phyloP scores from a whole-genome alignment of 1,139 yeast genomes.

The Blastobotrys malaysiensis region DNA sequence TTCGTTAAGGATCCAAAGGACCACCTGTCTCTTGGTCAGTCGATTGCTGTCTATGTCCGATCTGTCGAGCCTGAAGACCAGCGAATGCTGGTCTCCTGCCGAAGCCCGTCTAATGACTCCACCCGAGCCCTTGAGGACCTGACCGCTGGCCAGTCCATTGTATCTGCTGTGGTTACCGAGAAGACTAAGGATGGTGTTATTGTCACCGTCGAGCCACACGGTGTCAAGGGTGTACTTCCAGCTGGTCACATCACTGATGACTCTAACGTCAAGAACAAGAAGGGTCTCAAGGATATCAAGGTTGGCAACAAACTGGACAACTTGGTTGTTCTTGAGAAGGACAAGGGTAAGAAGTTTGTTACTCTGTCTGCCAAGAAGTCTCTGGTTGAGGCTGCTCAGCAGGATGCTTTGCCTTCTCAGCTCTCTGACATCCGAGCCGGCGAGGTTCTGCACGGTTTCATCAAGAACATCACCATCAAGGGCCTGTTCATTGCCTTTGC shows the following conservation, averaged over 20 bases:
- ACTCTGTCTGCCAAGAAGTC: conserved; percentile 62
- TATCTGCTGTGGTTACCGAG: conserved; percentile 61
- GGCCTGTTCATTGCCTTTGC: conserved; percentile 86
- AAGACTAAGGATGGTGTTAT: conserved; percentile 61
- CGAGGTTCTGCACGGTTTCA: conserved; percentile 51
- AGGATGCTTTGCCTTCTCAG: conserved; percentile 48
- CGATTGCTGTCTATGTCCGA: conserved; percentile 65
- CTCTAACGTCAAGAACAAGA: conserved; percentile 79
- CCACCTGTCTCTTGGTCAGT: conserved; percentile 77
- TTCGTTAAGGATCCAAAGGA: conserved; percentile 73
- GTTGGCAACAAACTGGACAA: conserved; percentile 64
- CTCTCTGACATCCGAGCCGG: conserved; percentile 58
- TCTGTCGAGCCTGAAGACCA: conserved; percentile 50
- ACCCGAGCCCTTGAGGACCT: conserved; percentile 43
- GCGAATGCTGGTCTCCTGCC: conserved; percentile 67
- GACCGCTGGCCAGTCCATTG: conserved; percentile 57
- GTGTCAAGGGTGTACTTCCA: conserved; percentile 64
- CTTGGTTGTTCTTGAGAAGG: conserved; percentile 65
- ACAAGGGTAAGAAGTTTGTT: conserved; percentile 53
- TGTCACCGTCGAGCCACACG: conserved; percentile 54
- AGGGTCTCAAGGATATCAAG: conserved; percentile 73
- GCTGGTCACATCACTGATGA: conserved; percentile 73
- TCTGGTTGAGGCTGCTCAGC: conserved; percentile 58
- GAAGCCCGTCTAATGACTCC: conserved; percentile 46
- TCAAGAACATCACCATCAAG: conserved; percentile 63